These are phyloP conservation scores for Myxozyma lipomycoides DNA, from an alignment of 805 yeast species.

Conservation along the genomic window DNA sequence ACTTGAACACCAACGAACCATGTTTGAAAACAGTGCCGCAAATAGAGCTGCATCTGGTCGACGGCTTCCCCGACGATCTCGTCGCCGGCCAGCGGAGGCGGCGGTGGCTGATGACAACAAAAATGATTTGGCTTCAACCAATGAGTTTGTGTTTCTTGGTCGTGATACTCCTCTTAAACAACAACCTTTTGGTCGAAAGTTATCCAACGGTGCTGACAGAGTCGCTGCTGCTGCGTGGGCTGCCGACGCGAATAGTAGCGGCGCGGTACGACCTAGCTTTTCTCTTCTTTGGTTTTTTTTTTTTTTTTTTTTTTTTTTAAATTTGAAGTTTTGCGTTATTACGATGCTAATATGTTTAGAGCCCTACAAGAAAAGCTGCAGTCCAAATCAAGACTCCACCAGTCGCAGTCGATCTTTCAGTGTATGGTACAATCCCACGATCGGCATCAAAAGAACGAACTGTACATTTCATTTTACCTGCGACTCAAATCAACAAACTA, in stretches of 20 bases:
- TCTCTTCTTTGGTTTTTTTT: no score
- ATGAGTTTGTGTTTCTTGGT: not conserved
- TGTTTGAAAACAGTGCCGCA: not conserved
- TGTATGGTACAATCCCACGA: conserved; percentile 7
- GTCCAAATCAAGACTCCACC: conserved; percentile 18
- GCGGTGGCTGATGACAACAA: not conserved
- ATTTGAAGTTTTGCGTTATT: no score
- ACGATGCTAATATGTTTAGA: not conserved
- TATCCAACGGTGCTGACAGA: not conserved
- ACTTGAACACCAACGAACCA: no score
- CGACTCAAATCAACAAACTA: conserved; percentile 22
- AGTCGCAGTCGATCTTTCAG: conserved; percentile 5
- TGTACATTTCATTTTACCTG: conserved; percentile 25
- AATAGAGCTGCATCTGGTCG: not conserved
- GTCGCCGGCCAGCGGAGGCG: not conserved
- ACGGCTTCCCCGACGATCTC: not conserved
- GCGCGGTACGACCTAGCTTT: not conserved
- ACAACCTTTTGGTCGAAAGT: not conserved
- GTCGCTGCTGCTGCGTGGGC: conserved; percentile 2
- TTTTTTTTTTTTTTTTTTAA: no score
- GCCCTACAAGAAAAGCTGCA: conserved; percentile 13
- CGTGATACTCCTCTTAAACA: not conserved
- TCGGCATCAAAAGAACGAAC: conserved; percentile 13
- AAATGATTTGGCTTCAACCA: no score
- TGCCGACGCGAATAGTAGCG: not conserved